Evolutionary conservation across 345 rosid species (phyloP).

Genomic region (Tarenaya hassleriana): DNA sequence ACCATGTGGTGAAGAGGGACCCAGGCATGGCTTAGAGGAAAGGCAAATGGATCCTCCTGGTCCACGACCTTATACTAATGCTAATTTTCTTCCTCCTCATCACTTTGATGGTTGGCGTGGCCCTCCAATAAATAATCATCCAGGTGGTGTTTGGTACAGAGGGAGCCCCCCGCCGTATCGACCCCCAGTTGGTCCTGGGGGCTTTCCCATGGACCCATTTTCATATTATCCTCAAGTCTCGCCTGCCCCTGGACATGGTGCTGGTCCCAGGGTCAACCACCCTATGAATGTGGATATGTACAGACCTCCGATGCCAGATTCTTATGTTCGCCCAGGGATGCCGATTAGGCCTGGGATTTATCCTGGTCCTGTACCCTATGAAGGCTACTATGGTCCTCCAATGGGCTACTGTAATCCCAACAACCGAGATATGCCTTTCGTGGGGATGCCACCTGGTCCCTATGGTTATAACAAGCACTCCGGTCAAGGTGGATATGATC

Average conservation of each 20-base stretch:
- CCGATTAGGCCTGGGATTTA: slow-evolving; percentile 84
- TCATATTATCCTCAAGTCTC: slow-evolving; percentile 71
- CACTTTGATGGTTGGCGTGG: slow-evolving; percentile 77
- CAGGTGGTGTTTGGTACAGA: slow-evolving; percentile 86
- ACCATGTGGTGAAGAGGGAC: slow-evolving; percentile 51
- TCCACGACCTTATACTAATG: slow-evolving; percentile 54
- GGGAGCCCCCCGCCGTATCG: slow-evolving; percentile 83
- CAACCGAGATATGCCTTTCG: slow-evolving; percentile 67
- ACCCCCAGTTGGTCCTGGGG: slow-evolving; percentile 71
- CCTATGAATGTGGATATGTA: slow-evolving; percentile 62
- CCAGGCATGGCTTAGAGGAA: slow-evolving; percentile 46
- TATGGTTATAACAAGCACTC: slow-evolving; percentile 42
- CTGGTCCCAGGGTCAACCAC: slow-evolving; percentile 74
- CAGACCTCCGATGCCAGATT: slow-evolving; percentile 75
- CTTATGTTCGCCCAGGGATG: slow-evolving; percentile 71
- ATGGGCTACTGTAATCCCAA: slow-evolving; percentile 60
- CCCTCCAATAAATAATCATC: slow-evolving; percentile 75
- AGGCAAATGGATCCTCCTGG: slow-evolving; percentile 65
- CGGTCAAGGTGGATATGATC: slow-evolving; percentile 58
- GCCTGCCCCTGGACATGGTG: slow-evolving; percentile 48
- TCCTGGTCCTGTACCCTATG: slow-evolving; percentile 71
- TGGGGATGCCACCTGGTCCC: slow-evolving; percentile 70
- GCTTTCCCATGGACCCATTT: slow-evolving; percentile 81
- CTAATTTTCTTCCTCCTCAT: slow-evolving; percentile 52
- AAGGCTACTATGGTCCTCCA: slow-evolving; percentile 80